Base-by-base conservation (phyloP, 2,329 filamentous ascomycete species). In the Pyrenophora graminea region DNA sequence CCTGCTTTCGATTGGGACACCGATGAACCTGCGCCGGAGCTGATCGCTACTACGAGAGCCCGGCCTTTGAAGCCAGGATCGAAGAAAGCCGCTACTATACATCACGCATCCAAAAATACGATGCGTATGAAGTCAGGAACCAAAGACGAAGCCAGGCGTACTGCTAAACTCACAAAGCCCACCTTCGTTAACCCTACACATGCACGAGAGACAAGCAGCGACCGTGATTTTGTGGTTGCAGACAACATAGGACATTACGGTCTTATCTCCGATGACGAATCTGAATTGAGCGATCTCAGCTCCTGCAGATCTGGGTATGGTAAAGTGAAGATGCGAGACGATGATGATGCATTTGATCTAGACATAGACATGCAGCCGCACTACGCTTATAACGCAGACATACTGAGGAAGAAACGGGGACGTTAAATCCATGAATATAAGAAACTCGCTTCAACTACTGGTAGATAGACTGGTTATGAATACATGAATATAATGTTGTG, bases 1-100 rank as follows among this genome's bases (percentile, higher is more conserved):
- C 33, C 46, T 5, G 37, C 43, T 2, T 50, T 65, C 4, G 49
- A 58, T 8, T 56, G 48, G 36, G 61, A 65, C 10, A 46, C 53
- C 10, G 51, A 59, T 10, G 43, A 41, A 3, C 53, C 49, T 6
- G 23, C 9, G 2, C n/a, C 15, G 1, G 47, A 39, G 1, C 27
- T 33, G 36, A 8, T 12, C 6, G 10, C 34, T 18, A 27, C 19
- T 3, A 8, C 1, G n/a, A 27, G 33, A 33, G 6, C 33, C 12
- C 33, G 39, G 6, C 10, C 17, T 33, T 19, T 33, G 13, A 45
- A 53, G 1, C 27, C 42, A 12, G 27, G 2, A 4, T 8, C 12
- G 7, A 32, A 37, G 0, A 49, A 39, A 9, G 10, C 42, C 30
- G 51, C 10, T 27, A 30, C 15, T 30, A 13, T 18, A 10, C 12